Conservation (phyloP, 192 early-diverging fungal species). For the Chytriomyces sp. region DNA sequence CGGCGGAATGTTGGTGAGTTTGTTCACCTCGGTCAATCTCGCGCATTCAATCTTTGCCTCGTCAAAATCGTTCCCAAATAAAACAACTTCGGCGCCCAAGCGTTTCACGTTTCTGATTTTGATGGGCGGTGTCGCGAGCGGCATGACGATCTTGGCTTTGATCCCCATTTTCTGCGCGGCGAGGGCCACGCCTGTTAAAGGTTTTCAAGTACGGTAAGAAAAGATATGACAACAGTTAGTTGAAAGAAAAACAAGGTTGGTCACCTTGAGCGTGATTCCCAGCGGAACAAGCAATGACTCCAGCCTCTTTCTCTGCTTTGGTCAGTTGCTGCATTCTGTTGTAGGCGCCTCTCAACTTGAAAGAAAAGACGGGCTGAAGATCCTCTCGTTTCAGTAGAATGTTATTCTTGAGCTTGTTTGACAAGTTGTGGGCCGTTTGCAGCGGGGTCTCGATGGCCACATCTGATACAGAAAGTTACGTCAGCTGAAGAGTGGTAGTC, state of each 20-base stretch:
- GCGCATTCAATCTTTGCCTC: constrained; percentile 88
- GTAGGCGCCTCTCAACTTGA: constrained; percentile 98
- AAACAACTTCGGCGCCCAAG: constrained; percentile 87
- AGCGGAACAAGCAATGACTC: constrained; percentile 97
- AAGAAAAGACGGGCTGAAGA: constrained; percentile 94
- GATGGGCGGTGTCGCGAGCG: constrained; percentile 74
- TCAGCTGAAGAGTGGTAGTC: constrained; percentile 31
- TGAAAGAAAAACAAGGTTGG: not conserved
- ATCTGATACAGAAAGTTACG: constrained; percentile 48
- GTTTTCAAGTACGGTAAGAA: constrained; percentile 19
- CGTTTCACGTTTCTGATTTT: constrained; percentile 91
- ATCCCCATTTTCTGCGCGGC: constrained; percentile 92
- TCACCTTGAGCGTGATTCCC: constrained; percentile 96
- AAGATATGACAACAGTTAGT: not conserved
- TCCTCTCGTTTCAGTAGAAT: constrained; percentile 95
- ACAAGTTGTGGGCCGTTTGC: constrained; percentile 81
- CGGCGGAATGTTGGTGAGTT: constrained; percentile 89
- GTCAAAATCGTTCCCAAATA: constrained; percentile 93
- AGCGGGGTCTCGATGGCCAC: constrained; percentile 92
- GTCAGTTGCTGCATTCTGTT: constrained; percentile 88
- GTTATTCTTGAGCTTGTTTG: constrained; percentile 66
- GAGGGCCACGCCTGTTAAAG: constrained; percentile 73
- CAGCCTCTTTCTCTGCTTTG: constrained; percentile 74
- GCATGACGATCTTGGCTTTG: constrained; percentile 98
- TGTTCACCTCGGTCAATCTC: constrained; percentile 63